Evolutionary conservation across 305 asterid species (phyloP), one percentile per base, ranked within the genome.

Genomic region (Nicotiana rustica): DNA sequence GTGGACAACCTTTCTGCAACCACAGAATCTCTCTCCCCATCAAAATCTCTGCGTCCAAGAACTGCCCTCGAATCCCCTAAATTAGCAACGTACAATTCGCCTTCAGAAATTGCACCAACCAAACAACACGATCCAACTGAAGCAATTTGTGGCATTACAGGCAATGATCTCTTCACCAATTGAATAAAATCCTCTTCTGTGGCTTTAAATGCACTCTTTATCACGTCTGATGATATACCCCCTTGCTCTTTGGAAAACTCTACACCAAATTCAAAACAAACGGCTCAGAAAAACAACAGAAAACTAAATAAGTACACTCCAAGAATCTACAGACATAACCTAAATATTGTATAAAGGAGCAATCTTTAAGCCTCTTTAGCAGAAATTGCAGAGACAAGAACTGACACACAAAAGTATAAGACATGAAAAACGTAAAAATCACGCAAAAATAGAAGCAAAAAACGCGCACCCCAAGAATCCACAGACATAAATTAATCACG

Each of bases 41-140:
- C 93, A 29, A 88, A 87, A 76, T 90, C 97, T 78, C 85, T 91
- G 80, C 97, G 89, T 13, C 98, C 99, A 31, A 96, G 96, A 83
- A 94, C 99, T 64, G 98, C 98, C 82, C 99, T 94, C 2, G 98
- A 96, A 88, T 96, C 99, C 67, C 99, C 99, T 86, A 94, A 89
- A 82, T 94, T 96, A 0, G 98, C 99, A 21, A 96, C 97, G 67
- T 88, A 92, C 82, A 96, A 82, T 86, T 92, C 86, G 13, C 93
- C 97, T 17, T 90, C 89, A 5, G 98, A 90, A 83, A 96, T 93
- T 4, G 97, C 98, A 86, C 99, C 99, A 31, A 96, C 89, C 41
- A 96, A 90, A 82, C 98, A 93, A 82, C 99, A 96, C 0, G 98
- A 93, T 69, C 99, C 99, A 78, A 91, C 98, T 0, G 98, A 90